phyloP scores from a whole-genome alignment of 352 stramenopile genomes.

The Phytopythium chamaehyphon region DNA sequence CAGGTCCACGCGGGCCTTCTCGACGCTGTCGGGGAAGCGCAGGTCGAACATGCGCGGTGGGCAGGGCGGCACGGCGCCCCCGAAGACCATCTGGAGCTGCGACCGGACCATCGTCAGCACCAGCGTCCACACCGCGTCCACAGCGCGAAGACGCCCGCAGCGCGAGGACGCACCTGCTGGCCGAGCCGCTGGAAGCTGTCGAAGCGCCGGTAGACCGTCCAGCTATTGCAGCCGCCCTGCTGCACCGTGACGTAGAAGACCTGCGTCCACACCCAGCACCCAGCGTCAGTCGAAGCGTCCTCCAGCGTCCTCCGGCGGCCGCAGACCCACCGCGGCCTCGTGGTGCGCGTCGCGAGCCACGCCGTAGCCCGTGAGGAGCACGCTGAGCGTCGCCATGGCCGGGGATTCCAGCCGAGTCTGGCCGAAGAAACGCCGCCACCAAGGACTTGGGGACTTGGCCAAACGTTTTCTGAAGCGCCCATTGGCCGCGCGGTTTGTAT shows the following conservation, averaged over 20 bases:
- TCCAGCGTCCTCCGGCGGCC: no score
- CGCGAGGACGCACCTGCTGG: slow-evolving; percentile 28
- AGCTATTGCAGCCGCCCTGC: slow-evolving; percentile 56
- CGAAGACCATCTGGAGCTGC: slow-evolving; percentile 66
- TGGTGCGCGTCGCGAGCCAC: slow-evolving; percentile 45
- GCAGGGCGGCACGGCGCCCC: slow-evolving; percentile 51
- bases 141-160: neutral
- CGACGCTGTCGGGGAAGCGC: slow-evolving; percentile 59
- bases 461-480: slow-evolving; percentile 8
- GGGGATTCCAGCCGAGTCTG: no score
- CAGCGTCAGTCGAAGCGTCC: neutral
- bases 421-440: slow-evolving; percentile 6
- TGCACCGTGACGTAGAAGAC: slow-evolving; percentile 78
- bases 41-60: slow-evolving; percentile 53
- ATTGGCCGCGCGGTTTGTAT: slow-evolving; percentile 1
- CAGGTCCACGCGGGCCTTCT: slow-evolving; percentile 69
- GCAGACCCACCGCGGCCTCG: slow-evolving; percentile 40
- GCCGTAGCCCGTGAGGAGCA: slow-evolving; percentile 72
- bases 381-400: slow-evolving; percentile 63
- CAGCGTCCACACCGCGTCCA: neutral
- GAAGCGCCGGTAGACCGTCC: slow-evolving; percentile 73
- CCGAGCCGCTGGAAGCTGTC: slow-evolving; percentile 75
- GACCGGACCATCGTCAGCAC: neutral
- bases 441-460: slow-evolving; percentile 6
- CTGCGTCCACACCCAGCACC: slow-evolving; percentile 12